Evolutionary conservation across 2,329 filamentous ascomycete species (phyloP).

Genomic region (Aphanocladium album): DNA sequence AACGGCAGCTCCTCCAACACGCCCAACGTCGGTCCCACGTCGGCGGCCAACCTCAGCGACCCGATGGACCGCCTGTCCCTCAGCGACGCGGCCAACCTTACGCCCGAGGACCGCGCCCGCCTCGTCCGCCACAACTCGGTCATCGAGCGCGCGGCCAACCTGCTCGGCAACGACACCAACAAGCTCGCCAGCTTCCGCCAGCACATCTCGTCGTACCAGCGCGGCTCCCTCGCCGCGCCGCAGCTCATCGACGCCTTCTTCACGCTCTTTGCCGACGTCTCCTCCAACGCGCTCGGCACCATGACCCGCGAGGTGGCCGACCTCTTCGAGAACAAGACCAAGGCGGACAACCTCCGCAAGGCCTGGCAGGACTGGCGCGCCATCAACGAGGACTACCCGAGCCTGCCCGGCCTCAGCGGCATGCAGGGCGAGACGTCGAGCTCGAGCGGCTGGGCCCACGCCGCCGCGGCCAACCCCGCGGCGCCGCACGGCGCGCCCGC

Average conservation of each 20-base stretch:
- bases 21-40: slow-evolving; percentile 19
- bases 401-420: slow-evolving; percentile 69
- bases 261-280: slow-evolving; percentile 71
- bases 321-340: slow-evolving; percentile 77
- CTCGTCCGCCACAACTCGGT: slow-evolving; percentile 77
- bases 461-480: slow-evolving; percentile 52
- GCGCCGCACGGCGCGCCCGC: slow-evolving; percentile 34
- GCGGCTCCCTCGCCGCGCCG: slow-evolving; percentile 61
- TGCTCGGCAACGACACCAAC: slow-evolving; percentile 69
- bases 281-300: slow-evolving; percentile 76
- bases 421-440: slow-evolving; percentile 57
- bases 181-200: slow-evolving; percentile 76
- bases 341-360: slow-evolving; percentile 67
- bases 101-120: slow-evolving; percentile 76
- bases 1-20: slow-evolving; percentile 17
- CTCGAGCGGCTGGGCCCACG: slow-evolving; percentile 56
- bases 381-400: slow-evolving; percentile 93
- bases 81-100: slow-evolving; percentile 47
- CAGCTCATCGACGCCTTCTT: slow-evolving; percentile 86
- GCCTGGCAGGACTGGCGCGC: slow-evolving; percentile 95
- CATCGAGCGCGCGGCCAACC: slow-evolving; percentile 74
- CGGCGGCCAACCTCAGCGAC: slow-evolving; percentile 20
- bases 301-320: slow-evolving; percentile 88
- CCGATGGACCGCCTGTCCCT: slow-evolving; percentile 49
- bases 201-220: slow-evolving; percentile 73